A percentile compares a stretch with the other conserved stretches of the same genome.
phyloP scores from a whole-genome alignment of 352 stramenopile genomes.

The Thalassiosira delicatula region DNA sequence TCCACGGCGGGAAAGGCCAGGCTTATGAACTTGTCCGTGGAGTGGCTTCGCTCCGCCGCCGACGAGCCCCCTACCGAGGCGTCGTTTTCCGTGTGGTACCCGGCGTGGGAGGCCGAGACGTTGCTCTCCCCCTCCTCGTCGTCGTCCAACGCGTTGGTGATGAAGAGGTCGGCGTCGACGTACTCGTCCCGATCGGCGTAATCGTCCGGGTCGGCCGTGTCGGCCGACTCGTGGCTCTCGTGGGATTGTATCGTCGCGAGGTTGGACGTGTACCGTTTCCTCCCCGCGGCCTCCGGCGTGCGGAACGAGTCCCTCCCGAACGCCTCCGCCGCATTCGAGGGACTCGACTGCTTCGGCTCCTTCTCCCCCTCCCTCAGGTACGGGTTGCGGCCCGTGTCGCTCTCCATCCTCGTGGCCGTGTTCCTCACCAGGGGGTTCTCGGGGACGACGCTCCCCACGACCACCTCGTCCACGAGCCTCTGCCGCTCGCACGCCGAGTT shows the following conservation, averaged over 20 bases:
- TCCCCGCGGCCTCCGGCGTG: not conserved
- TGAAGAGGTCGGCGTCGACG: not conserved
- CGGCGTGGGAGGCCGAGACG: too few species aligned
- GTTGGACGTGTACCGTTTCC: not conserved
- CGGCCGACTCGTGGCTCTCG: too few species aligned
- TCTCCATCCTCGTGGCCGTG: not conserved
- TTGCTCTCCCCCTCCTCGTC: not conserved
- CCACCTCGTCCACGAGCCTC: constrained; percentile 39
- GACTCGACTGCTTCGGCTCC: not conserved
- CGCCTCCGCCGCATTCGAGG: not conserved
- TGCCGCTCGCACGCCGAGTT: constrained; percentile 17
- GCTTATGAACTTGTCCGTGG: not conserved
- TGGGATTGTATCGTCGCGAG: not conserved
- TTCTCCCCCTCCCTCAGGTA: not conserved
- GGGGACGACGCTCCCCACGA: constrained; percentile 10
- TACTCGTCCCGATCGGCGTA: not conserved
- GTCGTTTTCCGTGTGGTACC: too few species aligned
- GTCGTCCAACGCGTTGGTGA: too few species aligned
- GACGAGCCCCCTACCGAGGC: not conserved
- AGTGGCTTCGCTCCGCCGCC: not conserved
- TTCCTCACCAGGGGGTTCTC: constrained; percentile 2
- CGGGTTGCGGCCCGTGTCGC: not conserved
- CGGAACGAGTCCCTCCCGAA: not conserved
- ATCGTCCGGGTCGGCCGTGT: too few species aligned
- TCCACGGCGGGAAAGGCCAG: not conserved